Base-by-base conservation (phyloP, 257 asterid genomes). In the Galeopsis tetrahit region DNA sequence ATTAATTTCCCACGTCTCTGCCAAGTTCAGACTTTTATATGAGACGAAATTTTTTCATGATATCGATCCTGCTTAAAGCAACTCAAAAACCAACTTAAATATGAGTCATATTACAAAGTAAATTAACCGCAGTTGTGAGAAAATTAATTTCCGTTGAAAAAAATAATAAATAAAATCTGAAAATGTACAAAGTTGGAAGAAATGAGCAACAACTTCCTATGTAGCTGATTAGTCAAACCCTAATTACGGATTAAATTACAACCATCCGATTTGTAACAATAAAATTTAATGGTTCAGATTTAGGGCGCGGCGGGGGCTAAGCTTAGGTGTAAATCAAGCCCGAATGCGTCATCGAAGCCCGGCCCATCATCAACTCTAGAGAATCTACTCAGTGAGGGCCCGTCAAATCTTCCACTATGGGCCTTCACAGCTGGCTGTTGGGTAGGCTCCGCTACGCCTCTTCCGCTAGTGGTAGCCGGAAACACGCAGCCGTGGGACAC, bases 241-340 rank as follows among this genome's bases (percentile, higher is more conserved):
- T 21, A 21, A 21, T 21, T 21, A 21, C 28, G 28, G 28, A 21
- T 21, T 21, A 21, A 21, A 21, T 21, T 21, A 21, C 28, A 21
- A 21, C 28, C 28, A 21, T 21, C 28, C 1, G 28, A 21, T 21
- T 21, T 21, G 28, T 21, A 21, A 21, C 28, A 21, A 21, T 21
- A 21, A 21, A 21, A 0, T 21, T 21, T 21, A 21, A 21, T 21
- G 28, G 28, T 21, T 21, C 1, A 21, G 28, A 21, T 21, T 21
- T 21, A 21, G 28, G 92, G 90, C 64, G 81, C 89, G 68, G 97
- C 87, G 48, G 96, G 96, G 1, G 93, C 96, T 33, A 92, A 70
- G 81, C 97, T 86, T 3, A 93, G 93, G 65, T 93, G 98, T 68
- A 93, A 81, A 77, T 93, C 93, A 55, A 93, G 80, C 72, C 95